Conservation (phyloP, 2,329 filamentous ascomycete genomes). For the Meredithiella fracta region DNA sequence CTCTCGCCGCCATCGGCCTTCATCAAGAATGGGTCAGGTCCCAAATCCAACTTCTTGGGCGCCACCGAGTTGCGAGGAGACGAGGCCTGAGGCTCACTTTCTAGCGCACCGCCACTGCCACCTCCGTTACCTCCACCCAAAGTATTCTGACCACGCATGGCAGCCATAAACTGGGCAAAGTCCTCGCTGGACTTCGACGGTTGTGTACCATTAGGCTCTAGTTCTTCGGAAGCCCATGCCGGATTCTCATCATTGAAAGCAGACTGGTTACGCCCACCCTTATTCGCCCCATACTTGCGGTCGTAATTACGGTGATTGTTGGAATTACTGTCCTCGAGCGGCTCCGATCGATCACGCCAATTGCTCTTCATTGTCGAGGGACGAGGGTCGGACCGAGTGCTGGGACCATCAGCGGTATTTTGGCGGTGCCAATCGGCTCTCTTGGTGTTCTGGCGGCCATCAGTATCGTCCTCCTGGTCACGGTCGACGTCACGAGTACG, state of each 20-base stretch:
- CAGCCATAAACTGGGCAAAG: conserved; percentile 77
- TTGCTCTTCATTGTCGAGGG: conserved; percentile 37
- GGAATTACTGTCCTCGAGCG: conserved; percentile 41
- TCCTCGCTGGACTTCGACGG: conserved; percentile 63
- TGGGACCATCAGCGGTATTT: conserved; percentile 19
- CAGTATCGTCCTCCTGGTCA: conserved; percentile 34
- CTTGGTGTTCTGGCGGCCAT: conserved; percentile 34
- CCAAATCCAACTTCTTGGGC: conserved; percentile 34
- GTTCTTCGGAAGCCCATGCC: conserved; percentile 34
- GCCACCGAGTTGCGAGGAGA: conserved; percentile 6
- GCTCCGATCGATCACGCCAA: conserved; percentile 39
- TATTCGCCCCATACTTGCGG: conserved; percentile 29
- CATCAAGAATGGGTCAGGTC: conserved; percentile 63
- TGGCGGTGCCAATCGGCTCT: conserved; percentile 62
- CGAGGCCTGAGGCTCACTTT: conserved; percentile 17
- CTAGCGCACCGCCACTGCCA: conserved; percentile 22
- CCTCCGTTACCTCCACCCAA: conserved; percentile 30
- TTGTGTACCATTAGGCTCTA: not conserved
- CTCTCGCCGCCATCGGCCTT: conserved; percentile 29
- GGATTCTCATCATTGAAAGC: conserved; percentile 60
- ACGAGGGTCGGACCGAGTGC: conserved; percentile 29
- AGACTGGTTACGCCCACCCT: conserved; percentile 23
- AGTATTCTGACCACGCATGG: too few species aligned
- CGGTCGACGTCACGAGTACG: conserved; percentile 38
- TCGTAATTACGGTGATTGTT: conserved; percentile 23